Base-by-base conservation (phyloP, 306 rosid species). In the Glycyrrhiza uralensis region DNA sequence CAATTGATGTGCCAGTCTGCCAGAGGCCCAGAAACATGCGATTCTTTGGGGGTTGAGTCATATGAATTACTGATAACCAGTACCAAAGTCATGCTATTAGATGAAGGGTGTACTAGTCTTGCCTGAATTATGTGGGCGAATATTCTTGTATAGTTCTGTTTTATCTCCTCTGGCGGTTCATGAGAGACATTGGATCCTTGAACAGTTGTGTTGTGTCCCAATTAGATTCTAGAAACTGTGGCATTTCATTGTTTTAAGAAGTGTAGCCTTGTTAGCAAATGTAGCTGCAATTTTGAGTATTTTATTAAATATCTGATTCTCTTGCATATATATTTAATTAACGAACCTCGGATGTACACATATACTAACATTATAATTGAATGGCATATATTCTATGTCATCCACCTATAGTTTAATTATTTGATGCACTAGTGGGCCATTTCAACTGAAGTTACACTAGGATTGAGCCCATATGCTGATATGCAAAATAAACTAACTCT, bases 81-180 rank as follows among this genome's bases (percentile, higher is more conserved):
- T 50, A n/a, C 64, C 36, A 36, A 45, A 57, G 46, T n/a, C n/a
- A n/a, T 65, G 60, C 28, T 24, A 30, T 56, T 72, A 47, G 20
- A 52, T 73, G 70, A 51, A 28, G 11, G 45, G 5, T 22, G 75
- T 28, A 35, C 26, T 26, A 49, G 71, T 66, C 71, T 80, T 57
- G 50, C 70, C 71, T 41, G 66, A 46, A 66, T 65, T 77, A 54
- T 69, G 69, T 62, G 15, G 79, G 70, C 65, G 80, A 85, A 83
- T 81, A 75, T 79, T 85, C 81, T 23, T 66, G 77, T 63, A 71
- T 80, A 56, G 72, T 81, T 75, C 71, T 72, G 56, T 72, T 76
- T 81, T 81, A 82, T 85, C 82, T 38, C 42, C 52, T 28, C 63
- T 13, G 23, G 46, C 74, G 13, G 71, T 66, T 67, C 44, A 71